phyloP scores from a whole-genome alignment of 495 filamentous ascomycete genomes.

The Aspergillus hancockii region DNA sequence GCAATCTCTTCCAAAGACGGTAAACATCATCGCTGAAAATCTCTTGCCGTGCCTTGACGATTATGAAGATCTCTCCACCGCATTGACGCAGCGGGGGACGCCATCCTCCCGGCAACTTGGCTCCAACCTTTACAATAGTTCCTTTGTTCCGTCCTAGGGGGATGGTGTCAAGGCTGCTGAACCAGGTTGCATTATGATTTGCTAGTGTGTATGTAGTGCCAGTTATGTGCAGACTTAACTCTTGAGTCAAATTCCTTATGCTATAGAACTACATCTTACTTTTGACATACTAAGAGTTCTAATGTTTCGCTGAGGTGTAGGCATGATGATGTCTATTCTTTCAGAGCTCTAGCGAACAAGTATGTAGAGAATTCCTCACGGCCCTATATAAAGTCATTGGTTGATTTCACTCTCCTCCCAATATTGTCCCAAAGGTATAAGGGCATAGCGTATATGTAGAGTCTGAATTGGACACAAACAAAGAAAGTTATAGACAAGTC shows the following conservation, averaged over 20 bases:
- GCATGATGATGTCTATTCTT: too few relatives aligned
- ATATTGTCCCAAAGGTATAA: background rate
- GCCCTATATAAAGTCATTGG: background rate
- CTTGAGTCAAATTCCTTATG: too few relatives aligned
- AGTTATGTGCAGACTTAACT: too few relatives aligned
- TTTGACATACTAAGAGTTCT: too few relatives aligned
- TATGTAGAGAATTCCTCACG: background rate
- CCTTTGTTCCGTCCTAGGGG: background rate
- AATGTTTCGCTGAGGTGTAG: too few relatives aligned
- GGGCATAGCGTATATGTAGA: background rate
- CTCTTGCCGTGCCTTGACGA: background rate
- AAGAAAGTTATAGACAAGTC: background rate
- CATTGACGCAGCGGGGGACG: background rate
- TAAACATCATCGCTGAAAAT: background rate
- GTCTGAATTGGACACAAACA: background rate
- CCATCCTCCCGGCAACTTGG: background rate
- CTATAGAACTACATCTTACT: too few relatives aligned
- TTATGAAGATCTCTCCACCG: conserved; percentile 1
- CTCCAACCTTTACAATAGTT: background rate
- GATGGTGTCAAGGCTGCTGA: background rate
- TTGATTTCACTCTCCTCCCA: background rate
- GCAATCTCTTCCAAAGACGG: background rate
- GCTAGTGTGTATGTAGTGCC: background rate
- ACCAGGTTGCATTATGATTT: background rate
- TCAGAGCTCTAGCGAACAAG: too few relatives aligned